Percentiles rank a stretch among this genome's conserved stretches.
These are phyloP conservation scores for Davidsoniella eucalypti DNA, from an alignment of 2,329 filamentous ascomycete genomes.

Conservation along the genomic window DNA sequence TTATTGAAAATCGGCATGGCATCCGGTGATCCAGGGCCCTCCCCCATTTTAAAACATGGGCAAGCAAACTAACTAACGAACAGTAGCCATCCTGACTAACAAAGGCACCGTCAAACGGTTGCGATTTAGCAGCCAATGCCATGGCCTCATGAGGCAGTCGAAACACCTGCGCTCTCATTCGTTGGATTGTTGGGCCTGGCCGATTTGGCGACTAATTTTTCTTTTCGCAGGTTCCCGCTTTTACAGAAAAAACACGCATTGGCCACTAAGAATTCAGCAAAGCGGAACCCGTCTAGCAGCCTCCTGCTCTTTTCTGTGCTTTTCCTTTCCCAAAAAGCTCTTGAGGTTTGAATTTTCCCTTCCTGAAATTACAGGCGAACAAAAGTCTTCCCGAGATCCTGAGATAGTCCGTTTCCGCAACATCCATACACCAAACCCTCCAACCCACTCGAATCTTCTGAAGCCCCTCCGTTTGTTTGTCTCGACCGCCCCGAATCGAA, in stretches of 20 bases:
- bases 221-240: slow-evolving; percentile 10
- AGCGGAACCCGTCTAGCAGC: slow-evolving; percentile 2
- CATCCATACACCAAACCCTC: slow-evolving; percentile 5
- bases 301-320: background rate
- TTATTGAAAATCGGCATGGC: no score
- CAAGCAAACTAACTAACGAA: background rate
- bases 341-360: slow-evolving; percentile 9
- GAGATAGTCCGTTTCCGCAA: slow-evolving; percentile 9
- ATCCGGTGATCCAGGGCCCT: no score
- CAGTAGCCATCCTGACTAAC: slow-evolving; percentile 7
- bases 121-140: background rate
- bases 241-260: slow-evolving; percentile 10
- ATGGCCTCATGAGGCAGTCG: background rate
- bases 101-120: slow-evolving; percentile 5
- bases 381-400: slow-evolving; percentile 3
- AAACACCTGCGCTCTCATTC: slow-evolving; percentile 12
- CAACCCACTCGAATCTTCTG: slow-evolving; percentile 7
- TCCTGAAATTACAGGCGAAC: slow-evolving; percentile 13
- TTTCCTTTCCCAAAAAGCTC: no score
- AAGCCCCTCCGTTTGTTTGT: slow-evolving; percentile 3
- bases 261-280: slow-evolving; percentile 6
- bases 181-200: background rate
- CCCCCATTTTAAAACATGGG: no score
- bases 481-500: slow-evolving; percentile 1
- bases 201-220: slow-evolving; percentile 5